Conservation (phyloP, 73 alveolate species). For the Paramecium pentaurelia region DNA sequence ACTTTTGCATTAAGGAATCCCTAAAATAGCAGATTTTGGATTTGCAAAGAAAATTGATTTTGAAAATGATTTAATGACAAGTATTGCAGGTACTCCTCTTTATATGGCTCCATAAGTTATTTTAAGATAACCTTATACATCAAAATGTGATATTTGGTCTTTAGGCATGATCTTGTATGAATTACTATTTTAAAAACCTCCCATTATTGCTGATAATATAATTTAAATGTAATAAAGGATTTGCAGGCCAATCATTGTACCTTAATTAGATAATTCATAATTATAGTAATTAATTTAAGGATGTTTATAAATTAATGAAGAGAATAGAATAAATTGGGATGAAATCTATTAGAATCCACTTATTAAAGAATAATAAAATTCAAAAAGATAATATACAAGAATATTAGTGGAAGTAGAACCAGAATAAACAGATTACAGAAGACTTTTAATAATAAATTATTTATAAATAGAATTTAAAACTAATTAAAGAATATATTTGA, state of each 20-base stretch:
- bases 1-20: slow-evolving; percentile 6
- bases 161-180: slow-evolving; percentile 40
- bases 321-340: background rate
- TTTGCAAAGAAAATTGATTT: slow-evolving; percentile 30
- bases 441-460: background rate
- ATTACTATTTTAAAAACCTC: slow-evolving; percentile 21
- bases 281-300: background rate
- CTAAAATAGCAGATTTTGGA: slow-evolving; percentile 54
- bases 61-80: background rate
- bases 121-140: slow-evolving; percentile 25
- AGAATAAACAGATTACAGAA: background rate
- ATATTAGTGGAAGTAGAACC: background rate
- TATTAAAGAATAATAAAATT: background rate
- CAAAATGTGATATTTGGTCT: slow-evolving; percentile 56
- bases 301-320: background rate
- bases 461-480: background rate
- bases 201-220: background rate
- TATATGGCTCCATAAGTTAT: slow-evolving; percentile 55
- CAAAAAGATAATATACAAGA: background rate
- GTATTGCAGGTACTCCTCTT: slow-evolving; percentile 49
- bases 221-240: background rate
- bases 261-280: background rate
- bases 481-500: background rate
- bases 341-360: background rate
- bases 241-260: background rate